Percentiles rank a stretch among this genome's conserved stretches.
These are phyloP conservation scores for Penicillium sp. DNA, from an alignment of 2,329 filamentous ascomycete genomes.

Conservation along the genomic window DNA sequence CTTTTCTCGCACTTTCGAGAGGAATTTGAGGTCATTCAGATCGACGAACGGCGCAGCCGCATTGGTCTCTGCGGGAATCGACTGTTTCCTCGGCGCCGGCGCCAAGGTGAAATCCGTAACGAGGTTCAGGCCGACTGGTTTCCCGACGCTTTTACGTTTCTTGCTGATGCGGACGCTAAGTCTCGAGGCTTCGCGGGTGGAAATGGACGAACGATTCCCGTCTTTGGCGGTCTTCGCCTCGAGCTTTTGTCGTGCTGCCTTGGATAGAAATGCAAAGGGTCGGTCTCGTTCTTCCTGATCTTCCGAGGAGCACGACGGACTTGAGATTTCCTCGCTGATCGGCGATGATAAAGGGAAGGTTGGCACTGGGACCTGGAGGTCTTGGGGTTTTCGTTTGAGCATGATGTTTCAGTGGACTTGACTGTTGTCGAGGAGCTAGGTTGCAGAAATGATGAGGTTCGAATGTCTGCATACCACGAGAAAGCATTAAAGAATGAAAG, in stretches of 20 bases:
- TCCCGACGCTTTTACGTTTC: slow-evolving; percentile 25
- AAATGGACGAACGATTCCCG: slow-evolving; percentile 2
- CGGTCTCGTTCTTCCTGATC: slow-evolving; percentile 26
- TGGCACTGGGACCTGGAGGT: slow-evolving; percentile 33
- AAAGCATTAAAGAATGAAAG: background rate
- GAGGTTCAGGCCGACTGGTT: slow-evolving; percentile 42
- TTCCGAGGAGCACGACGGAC: slow-evolving; percentile 37
- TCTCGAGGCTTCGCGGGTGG: slow-evolving; percentile 11
- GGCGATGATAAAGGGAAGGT: slow-evolving; percentile 45
- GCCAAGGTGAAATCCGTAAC: slow-evolving; percentile 40
- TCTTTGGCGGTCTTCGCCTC: slow-evolving; percentile 9
- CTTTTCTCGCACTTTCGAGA: slow-evolving; percentile 34
- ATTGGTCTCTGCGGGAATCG: slow-evolving; percentile 2
- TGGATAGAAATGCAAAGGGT: slow-evolving; percentile 33
- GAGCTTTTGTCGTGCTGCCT: slow-evolving; percentile 21
- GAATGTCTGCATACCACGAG: slow-evolving; percentile 4
- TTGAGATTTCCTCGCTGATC: slow-evolving; percentile 42
- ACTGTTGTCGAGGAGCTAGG: background rate
- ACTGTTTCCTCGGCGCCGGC: slow-evolving; percentile 9
- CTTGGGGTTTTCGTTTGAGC: slow-evolving; percentile 23
- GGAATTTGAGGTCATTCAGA: slow-evolving; percentile 36
- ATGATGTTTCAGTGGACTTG: slow-evolving; percentile 12
- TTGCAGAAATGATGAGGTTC: background rate
- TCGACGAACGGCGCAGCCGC: slow-evolving; percentile 32
- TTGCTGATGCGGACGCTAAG: slow-evolving; percentile 16